phyloP scores from a whole-genome alignment of 169 alveolate species.

The Plasmodium cynomolgi region DNA sequence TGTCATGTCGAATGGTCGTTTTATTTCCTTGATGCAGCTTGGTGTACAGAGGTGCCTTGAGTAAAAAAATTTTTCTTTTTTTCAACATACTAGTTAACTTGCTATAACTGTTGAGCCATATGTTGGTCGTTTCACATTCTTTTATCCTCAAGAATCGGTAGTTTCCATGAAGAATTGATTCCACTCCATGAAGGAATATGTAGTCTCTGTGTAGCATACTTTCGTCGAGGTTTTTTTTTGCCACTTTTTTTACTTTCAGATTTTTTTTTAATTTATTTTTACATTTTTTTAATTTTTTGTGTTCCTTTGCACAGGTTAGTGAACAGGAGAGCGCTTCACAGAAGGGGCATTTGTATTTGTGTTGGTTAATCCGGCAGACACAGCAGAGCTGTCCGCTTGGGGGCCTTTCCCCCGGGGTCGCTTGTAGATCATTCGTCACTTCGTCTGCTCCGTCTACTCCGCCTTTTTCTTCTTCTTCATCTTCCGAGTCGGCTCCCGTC shows the following conservation, averaged over 20 bases:
- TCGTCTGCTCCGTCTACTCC: too few relatives aligned
- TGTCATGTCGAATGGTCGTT: constrained; percentile 1
- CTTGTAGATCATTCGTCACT: too few relatives aligned
- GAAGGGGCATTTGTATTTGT: constrained; percentile 49
- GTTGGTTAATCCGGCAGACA: constrained; percentile 21
- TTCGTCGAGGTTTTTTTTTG: constrained; percentile 15
- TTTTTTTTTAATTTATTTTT: constrained; percentile 48
- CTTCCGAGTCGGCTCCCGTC: neutral
- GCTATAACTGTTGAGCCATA: constrained; percentile 12
- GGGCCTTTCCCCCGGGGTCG: neutral
- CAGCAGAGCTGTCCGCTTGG: neutral
- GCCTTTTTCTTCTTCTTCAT: neutral
- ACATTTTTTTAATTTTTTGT: constrained; percentile 34
- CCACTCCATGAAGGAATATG: constrained; percentile 14
- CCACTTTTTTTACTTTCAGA: constrained; percentile 26
- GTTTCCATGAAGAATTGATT: constrained; percentile 24
- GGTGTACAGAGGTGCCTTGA: constrained; percentile 56
- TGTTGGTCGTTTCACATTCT: constrained; percentile 14
- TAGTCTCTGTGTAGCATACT: constrained; percentile 24
- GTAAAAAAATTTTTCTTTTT: constrained; percentile 21
- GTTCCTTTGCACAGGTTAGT: constrained; percentile 32
- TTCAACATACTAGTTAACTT: constrained; percentile 6
- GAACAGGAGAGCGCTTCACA: constrained; percentile 31
- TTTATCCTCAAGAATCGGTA: constrained; percentile 19
- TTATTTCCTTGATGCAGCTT: constrained; percentile 21